Conservation (phyloP, 164 flowering plant genomes). For the Litsea cubeba region DNA sequence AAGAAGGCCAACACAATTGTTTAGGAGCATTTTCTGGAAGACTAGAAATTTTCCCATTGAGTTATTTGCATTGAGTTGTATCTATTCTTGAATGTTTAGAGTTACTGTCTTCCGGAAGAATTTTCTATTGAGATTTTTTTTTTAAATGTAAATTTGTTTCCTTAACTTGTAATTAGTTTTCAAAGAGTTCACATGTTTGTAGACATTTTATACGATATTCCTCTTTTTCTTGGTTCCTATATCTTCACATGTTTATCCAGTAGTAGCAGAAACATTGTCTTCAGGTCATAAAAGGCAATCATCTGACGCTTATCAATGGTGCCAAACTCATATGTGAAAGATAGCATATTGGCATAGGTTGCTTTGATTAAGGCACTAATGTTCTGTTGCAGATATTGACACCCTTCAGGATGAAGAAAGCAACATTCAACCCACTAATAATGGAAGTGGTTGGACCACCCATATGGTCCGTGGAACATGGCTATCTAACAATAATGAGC, state of each 20-base stretch:
- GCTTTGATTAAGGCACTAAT: background rate
- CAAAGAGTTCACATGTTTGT: background rate
- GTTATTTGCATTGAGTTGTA: background rate
- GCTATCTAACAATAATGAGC: constrained; percentile 50
- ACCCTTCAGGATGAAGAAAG: constrained; percentile 23
- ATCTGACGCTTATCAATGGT: background rate
- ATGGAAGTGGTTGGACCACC: constrained; percentile 34
- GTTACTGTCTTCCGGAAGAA: background rate
- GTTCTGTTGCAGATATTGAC: constrained; percentile 48
- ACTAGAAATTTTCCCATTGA: background rate
- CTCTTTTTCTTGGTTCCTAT: background rate
- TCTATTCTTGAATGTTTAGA: background rate
- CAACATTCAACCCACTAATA: constrained; percentile 12
- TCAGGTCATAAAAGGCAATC: background rate
- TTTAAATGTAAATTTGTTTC: background rate
- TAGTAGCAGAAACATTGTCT: background rate
- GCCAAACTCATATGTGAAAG: background rate
- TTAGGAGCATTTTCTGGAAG: background rate
- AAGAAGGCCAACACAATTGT: no score
- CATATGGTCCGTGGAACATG: constrained; percentile 95
- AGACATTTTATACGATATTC: background rate
- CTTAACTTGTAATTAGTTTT: no score
- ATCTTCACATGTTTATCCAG: background rate
- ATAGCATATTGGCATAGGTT: background rate
- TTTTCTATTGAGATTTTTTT: background rate